A percentile compares a stretch with the other conserved stretches of the same genome.
These are phyloP conservation scores for Mytilinidion resinicola DNA, from an alignment of 495 filamentous ascomycete species.

Conservation along the genomic window DNA sequence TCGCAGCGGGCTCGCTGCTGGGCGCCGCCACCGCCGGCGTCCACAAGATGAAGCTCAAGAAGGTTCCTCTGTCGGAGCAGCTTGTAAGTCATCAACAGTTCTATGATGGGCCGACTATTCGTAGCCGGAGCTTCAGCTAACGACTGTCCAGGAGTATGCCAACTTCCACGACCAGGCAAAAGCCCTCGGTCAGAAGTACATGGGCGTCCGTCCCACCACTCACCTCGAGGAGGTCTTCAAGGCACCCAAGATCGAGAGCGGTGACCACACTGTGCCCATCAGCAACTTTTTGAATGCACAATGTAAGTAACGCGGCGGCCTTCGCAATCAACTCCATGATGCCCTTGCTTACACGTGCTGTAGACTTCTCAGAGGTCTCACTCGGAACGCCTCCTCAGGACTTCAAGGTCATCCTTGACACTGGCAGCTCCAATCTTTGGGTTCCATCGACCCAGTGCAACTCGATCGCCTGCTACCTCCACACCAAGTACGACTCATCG, in stretches of 20 bases:
- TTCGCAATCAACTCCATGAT: too few relatives aligned
- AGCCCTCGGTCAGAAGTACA: conserved; percentile 85
- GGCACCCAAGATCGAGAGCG: conserved; percentile 58
- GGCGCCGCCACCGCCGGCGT: conserved; percentile 75
- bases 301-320: conserved; percentile 55
- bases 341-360: neutral
- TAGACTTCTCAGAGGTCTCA: conserved; percentile 95
- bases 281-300: conserved; percentile 99
- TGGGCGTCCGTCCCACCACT: conserved; percentile 68
- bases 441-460: conserved; percentile 85
- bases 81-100: conserved; percentile 55
- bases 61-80: conserved; percentile 87
- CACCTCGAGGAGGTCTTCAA: conserved; percentile 73
- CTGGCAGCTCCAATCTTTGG: conserved; percentile 98
- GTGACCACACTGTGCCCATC: conserved; percentile 77
- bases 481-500: conserved; percentile 91
- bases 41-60: conserved; percentile 94
- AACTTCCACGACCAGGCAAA: conserved; percentile 76
- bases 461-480: conserved; percentile 97
- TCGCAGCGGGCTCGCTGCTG: conserved; percentile 75
- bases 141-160: conserved; percentile 52
- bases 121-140: conserved; percentile 10
- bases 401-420: conserved; percentile 99
- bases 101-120: neutral
- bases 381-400: conserved; percentile 86